Evolutionary conservation across 306 rosid genomes (phyloP).

Genomic region (Gastrolobium villosum): DNA sequence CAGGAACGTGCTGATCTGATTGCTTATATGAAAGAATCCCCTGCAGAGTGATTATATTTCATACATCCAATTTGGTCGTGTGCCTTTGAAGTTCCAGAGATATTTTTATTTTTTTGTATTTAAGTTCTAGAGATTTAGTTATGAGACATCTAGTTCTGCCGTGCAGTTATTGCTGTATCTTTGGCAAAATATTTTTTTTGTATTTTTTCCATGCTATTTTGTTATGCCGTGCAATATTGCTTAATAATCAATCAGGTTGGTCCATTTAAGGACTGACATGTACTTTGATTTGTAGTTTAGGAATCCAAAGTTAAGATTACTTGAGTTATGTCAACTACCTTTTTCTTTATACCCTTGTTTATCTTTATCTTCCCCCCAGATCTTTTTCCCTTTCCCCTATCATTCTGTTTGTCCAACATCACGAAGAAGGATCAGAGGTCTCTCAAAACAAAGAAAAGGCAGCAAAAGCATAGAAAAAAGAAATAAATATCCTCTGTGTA

Average conservation of each 20-base stretch:
- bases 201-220: too few relatives aligned
- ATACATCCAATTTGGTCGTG: too few relatives aligned
- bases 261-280: neutral
- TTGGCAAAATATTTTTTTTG: too few relatives aligned
- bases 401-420: neutral
- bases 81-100: too few relatives aligned
- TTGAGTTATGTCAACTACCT: neutral
- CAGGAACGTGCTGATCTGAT: too few relatives aligned
- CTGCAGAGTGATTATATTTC: too few relatives aligned
- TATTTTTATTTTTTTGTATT: too few relatives aligned
- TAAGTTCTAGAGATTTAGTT: too few relatives aligned
- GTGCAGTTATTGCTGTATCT: too few relatives aligned
- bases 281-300: neutral
- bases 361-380: neutral
- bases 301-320: constrained; percentile 1
- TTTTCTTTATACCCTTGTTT: neutral
- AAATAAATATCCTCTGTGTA: neutral
- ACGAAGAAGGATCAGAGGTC: neutral
- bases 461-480: neutral
- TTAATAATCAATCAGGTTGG: neutral
- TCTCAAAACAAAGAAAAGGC: constrained; percentile 13
- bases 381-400: neutral
- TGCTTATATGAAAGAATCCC: too few relatives aligned
- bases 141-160: too few relatives aligned
- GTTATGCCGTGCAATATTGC: neutral